Percentiles rank a stretch among this genome's conserved stretches.
These are phyloP conservation scores for Phylloporus arenicola DNA, from an alignment of 768 basidiomycete species.

Conservation along the genomic window DNA sequence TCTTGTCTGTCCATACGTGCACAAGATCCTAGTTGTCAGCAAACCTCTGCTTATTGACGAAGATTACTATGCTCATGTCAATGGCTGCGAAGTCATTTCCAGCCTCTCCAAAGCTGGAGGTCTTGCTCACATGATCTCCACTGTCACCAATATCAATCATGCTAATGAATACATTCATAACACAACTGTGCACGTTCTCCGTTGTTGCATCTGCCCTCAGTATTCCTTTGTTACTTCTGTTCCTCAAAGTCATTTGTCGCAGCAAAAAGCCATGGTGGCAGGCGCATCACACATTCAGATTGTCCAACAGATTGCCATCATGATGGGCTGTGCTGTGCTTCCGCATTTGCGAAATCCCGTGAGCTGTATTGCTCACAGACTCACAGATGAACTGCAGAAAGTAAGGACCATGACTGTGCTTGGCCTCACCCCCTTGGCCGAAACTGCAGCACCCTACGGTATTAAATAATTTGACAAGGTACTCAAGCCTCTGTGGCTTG, in stretches of 20 bases:
- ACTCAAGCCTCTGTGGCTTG: conserved; percentile 68
- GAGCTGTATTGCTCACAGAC: conserved; percentile 84
- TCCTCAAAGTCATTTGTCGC: conserved; percentile 96
- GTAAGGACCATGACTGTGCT: conserved; percentile 78
- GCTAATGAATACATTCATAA: too few relatives aligned
- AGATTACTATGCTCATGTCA: conserved; percentile 23
- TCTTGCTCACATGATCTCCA: conserved; percentile 99
- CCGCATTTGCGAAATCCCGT: conserved; percentile 96
- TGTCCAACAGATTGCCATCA: conserved; percentile 98
- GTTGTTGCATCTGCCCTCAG: conserved; percentile 96
- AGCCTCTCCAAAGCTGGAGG: conserved; percentile 98
- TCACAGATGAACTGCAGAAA: conserved; percentile 76
- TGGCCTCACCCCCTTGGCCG: conserved; percentile 84
- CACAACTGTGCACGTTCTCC: too few relatives aligned
- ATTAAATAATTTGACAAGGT: conserved; percentile 99
- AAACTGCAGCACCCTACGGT: conserved; percentile 96
- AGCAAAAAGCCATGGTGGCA: conserved; percentile 99
- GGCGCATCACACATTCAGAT: conserved; percentile 97
- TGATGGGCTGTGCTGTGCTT: conserved; percentile 99
- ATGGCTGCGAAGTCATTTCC: conserved; percentile 98
- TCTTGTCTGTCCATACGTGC: conserved; percentile 96
- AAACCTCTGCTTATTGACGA: conserved; percentile 34
- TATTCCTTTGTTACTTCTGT: conserved; percentile 94
- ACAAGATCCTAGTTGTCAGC: conserved; percentile 99
- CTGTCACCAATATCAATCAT: conserved; percentile 96